Evolutionary conservation across 352 stramenopile genomes (phyloP).

Genomic region (Plasmopara halstedii): DNA sequence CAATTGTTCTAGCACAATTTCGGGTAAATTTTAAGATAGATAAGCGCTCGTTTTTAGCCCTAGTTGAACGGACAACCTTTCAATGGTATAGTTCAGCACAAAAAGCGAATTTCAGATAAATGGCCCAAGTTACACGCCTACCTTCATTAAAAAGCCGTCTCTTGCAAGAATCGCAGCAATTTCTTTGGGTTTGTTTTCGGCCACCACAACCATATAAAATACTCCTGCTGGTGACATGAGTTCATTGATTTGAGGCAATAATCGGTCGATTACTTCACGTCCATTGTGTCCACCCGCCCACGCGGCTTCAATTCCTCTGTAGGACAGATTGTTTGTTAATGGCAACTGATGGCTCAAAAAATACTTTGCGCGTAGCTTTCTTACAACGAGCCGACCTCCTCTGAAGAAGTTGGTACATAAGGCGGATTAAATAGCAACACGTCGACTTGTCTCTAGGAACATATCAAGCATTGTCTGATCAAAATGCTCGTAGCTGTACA

Average conservation of each 20-base stretch:
- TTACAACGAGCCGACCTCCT: constrained; percentile 90
- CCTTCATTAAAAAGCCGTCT: constrained; percentile 64
- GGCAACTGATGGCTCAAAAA: not conserved
- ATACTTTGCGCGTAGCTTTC: constrained; percentile 1
- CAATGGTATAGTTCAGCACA: too few species aligned
- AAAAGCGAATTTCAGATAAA: too few species aligned
- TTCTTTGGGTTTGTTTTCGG: constrained; percentile 95
- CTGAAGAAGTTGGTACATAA: constrained; percentile 95
- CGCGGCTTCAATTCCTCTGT: constrained; percentile 91
- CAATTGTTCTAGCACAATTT: constrained; percentile 1
- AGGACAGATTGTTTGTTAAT: not conserved
- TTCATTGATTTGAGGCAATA: constrained; percentile 88
- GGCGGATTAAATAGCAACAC: constrained; percentile 98
- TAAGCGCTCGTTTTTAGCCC: constrained; percentile 61
- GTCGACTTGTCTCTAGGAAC: constrained; percentile 76
- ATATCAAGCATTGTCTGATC: too few species aligned
- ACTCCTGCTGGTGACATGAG: constrained; percentile 80
- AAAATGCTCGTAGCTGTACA: not conserved
- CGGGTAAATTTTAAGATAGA: constrained; percentile 72
- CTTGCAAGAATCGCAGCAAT: constrained; percentile 71
- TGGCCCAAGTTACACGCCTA: too few species aligned
- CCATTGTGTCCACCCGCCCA: constrained; percentile 94
- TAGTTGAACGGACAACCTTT: too few species aligned
- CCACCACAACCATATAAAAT: constrained; percentile 96
- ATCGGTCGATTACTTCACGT: constrained; percentile 92